Conservation (phyloP, 2,329 filamentous ascomycete genomes). For the Colletotrichum sp. region DNA sequence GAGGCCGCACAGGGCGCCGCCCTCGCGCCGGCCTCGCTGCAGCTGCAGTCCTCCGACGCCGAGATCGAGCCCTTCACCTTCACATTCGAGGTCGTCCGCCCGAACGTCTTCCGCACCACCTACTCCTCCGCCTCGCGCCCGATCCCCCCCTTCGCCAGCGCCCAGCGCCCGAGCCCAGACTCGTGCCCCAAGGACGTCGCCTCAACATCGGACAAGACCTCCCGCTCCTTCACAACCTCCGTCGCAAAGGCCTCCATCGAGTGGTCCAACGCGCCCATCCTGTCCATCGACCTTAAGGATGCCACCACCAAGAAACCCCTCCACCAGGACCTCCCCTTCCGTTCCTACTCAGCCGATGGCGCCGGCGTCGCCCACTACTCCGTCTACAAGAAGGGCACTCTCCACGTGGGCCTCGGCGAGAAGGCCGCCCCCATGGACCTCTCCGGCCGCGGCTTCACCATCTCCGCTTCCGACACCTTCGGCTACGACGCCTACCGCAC, state of each 20-base stretch:
- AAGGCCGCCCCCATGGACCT: slow-evolving; percentile 78
- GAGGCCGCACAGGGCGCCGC: neutral
- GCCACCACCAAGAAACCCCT: slow-evolving; percentile 55
- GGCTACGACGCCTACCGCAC: slow-evolving; percentile 75
- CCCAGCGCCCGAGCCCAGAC: slow-evolving; percentile 41
- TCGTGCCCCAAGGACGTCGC: slow-evolving; percentile 12
- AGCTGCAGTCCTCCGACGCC: slow-evolving; percentile 7
- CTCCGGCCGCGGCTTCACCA: slow-evolving; percentile 66
- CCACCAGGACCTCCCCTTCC: slow-evolving; percentile 66
- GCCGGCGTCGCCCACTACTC: slow-evolving; percentile 70
- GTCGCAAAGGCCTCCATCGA: slow-evolving; percentile 55
- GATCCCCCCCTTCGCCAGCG: slow-evolving; percentile 69
- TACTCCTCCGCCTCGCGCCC: slow-evolving; percentile 68
- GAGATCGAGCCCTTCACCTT: slow-evolving; percentile 53
- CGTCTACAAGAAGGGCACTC: slow-evolving; percentile 62
- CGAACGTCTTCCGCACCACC: slow-evolving; percentile 71
- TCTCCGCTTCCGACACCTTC: slow-evolving; percentile 75
- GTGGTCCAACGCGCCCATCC: slow-evolving; percentile 58
- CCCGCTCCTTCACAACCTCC: slow-evolving; percentile 33
- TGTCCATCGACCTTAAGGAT: slow-evolving; percentile 58
- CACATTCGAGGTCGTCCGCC: slow-evolving; percentile 64
- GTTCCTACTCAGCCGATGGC: slow-evolving; percentile 69
- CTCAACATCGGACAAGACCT: slow-evolving; percentile 33
- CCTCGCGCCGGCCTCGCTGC: neutral
- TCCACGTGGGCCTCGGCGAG: slow-evolving; percentile 75